phyloP scores from a whole-genome alignment of 225 moss, liverwort and hornwort genomes.

The Neckera pumila region DNA sequence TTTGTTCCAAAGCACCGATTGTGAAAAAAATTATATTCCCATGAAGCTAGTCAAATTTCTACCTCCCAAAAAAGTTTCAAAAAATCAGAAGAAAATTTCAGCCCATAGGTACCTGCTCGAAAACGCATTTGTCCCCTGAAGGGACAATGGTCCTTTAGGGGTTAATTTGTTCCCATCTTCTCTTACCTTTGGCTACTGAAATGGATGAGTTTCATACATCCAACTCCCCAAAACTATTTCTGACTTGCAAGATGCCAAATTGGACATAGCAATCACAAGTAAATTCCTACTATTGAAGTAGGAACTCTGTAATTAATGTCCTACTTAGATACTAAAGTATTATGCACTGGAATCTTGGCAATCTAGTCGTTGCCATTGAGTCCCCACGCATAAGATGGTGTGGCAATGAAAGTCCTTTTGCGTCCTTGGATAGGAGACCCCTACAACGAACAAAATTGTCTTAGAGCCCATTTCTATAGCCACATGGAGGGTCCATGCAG shows the following conservation, averaged over 20 bases:
- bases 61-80: no score
- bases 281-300: neutral
- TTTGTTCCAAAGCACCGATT: no score
- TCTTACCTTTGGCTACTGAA: neutral
- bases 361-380: neutral
- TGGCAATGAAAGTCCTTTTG: neutral
- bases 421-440: accelerated
- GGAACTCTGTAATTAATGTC: neutral
- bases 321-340: neutral
- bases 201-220: neutral
- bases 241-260: neutral
- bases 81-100: no score
- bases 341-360: neutral
- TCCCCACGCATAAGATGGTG: neutral
- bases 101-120: no score
- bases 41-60: no score
- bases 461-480: no score
- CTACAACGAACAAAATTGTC: neutral
- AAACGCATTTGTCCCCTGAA: no score
- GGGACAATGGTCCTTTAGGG: no score
- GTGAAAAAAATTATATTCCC: no score
- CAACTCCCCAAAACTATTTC: neutral
- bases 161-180: neutral
- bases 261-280: neutral
- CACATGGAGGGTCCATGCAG: no score